These are phyloP conservation scores for Ogataea populi-albae DNA, from an alignment of 805 yeast species.

Conservation along the genomic window DNA sequence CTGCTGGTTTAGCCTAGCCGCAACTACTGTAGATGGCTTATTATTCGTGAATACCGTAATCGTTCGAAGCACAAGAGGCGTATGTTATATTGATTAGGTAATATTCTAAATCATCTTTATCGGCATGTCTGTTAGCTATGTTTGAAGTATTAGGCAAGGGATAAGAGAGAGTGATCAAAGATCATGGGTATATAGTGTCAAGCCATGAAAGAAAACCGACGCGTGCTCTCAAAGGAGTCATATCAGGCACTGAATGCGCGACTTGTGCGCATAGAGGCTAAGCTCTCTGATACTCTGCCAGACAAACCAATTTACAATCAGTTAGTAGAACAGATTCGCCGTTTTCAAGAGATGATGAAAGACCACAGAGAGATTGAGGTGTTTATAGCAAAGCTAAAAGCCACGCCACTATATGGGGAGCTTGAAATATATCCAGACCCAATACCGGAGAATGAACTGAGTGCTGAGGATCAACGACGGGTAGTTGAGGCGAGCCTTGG, in stretches of 20 bases:
- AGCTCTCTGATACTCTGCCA: slow-evolving; percentile 6
- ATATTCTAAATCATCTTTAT: slow-evolving; percentile 6
- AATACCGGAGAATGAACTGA: background rate
- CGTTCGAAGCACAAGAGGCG: too few species aligned
- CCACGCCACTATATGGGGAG: slow-evolving; percentile 9
- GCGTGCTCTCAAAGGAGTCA: slow-evolving; percentile 1
- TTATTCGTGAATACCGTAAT: too few species aligned
- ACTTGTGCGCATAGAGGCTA: slow-evolving; percentile 14
- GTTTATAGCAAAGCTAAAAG: slow-evolving; percentile 6
- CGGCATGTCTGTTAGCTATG: slow-evolving; percentile 6
- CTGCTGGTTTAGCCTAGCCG: too few species aligned
- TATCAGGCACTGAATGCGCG: slow-evolving; percentile 10
- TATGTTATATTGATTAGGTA: too few species aligned
- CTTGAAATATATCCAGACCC: slow-evolving; percentile 1
- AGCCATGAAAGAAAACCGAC: too few species aligned
- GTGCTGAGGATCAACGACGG: slow-evolving; percentile 12
- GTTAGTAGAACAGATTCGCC: slow-evolving; percentile 3
- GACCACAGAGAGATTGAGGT: slow-evolving; percentile 8
- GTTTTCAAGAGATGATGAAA: slow-evolving; percentile 5
- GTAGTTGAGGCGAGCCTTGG: slow-evolving; percentile 13
- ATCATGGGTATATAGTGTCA: too few species aligned
- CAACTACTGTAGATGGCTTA: too few species aligned
- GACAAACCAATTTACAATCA: slow-evolving; percentile 7
- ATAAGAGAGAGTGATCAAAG: slow-evolving; percentile 5
- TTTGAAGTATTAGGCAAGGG: slow-evolving; percentile 10